phyloP scores from a whole-genome alignment of 768 basidiomycete genomes.

The Lactarius akahatsu region DNA sequence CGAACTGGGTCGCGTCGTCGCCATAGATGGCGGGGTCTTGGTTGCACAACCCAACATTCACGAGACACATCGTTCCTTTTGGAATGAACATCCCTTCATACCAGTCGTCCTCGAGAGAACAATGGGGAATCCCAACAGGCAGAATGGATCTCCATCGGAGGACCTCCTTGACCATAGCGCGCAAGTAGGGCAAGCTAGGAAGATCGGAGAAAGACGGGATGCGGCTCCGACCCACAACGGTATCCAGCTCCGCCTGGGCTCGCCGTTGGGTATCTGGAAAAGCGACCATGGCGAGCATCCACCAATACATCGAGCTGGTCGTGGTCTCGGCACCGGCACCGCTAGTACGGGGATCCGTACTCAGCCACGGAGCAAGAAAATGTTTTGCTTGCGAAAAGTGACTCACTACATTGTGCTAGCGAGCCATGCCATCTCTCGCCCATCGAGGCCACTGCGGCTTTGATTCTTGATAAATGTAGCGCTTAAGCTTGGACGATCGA shows the following conservation, averaged over 20 bases:
- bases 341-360: background rate
- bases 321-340: slow-evolving; percentile 29
- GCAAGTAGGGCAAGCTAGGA: slow-evolving; percentile 29
- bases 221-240: slow-evolving; percentile 28
- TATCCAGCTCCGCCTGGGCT: slow-evolving; percentile 32
- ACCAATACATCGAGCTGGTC: slow-evolving; percentile 25
- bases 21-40: slow-evolving; percentile 34
- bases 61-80: slow-evolving; percentile 37
- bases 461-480: slow-evolving; percentile 25
- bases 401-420: slow-evolving; percentile 32
- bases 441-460: slow-evolving; percentile 21
- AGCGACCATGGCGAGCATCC: slow-evolving; percentile 31
- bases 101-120: slow-evolving; percentile 33
- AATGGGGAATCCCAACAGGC: slow-evolving; percentile 28
- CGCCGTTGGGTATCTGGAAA: slow-evolving; percentile 29
- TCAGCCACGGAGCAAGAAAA: background rate
- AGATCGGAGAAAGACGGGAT: slow-evolving; percentile 30
- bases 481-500: slow-evolving; percentile 24
- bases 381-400: background rate
- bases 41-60: slow-evolving; percentile 35
- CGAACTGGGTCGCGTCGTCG: slow-evolving; percentile 31
- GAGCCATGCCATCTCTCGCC: slow-evolving; percentile 29
- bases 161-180: slow-evolving; percentile 31
- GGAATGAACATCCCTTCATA: slow-evolving; percentile 39
- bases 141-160: slow-evolving; percentile 28